Conservation (phyloP, 2,329 filamentous ascomycete species). For the Arthrobotrys pseudoclavata region DNA sequence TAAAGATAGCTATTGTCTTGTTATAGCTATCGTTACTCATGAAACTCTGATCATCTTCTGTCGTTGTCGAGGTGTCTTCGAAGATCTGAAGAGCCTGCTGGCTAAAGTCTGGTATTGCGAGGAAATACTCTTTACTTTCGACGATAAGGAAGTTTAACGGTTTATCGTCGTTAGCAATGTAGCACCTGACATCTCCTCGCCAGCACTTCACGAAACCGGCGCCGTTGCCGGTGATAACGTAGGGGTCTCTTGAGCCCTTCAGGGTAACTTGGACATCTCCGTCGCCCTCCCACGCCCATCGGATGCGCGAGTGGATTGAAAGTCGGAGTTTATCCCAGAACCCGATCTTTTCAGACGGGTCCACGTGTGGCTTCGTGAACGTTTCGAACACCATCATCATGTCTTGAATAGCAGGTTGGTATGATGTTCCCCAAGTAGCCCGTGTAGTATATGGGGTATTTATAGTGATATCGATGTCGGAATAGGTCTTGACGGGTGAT, state of each 20-base stretch:
- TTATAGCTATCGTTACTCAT: slow-evolving; percentile 74
- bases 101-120: slow-evolving; percentile 94
- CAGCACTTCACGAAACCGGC: slow-evolving; percentile 99
- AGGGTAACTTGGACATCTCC: slow-evolving; percentile 94
- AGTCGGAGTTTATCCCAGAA: slow-evolving; percentile 99
- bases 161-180: slow-evolving; percentile 85
- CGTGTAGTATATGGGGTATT: slow-evolving; percentile 92
- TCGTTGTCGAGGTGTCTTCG: slow-evolving; percentile 66
- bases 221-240: slow-evolving; percentile 90
- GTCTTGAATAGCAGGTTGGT: slow-evolving; percentile 97
- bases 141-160: slow-evolving; percentile 95
- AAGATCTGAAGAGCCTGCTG: slow-evolving; percentile 80
- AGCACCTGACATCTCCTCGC: slow-evolving; percentile 92
- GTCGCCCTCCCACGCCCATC: slow-evolving; percentile 86
- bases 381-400: slow-evolving; percentile 99
- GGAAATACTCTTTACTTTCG: slow-evolving; percentile 92
- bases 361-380: slow-evolving; percentile 94
- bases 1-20: slow-evolving; percentile 85
- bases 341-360: slow-evolving; percentile 91
- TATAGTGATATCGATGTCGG: slow-evolving; percentile 90
- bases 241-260: slow-evolving; percentile 92
- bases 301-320: slow-evolving; percentile 91
- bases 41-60: slow-evolving; percentile 73
- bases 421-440: slow-evolving; percentile 97
- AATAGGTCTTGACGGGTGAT: slow-evolving; percentile 95